Evolutionary conservation across 2,329 filamentous ascomycete genomes (phyloP), one percentile per base, ranked within the genome.

Genomic region (Aureobasidium pullulans): DNA sequence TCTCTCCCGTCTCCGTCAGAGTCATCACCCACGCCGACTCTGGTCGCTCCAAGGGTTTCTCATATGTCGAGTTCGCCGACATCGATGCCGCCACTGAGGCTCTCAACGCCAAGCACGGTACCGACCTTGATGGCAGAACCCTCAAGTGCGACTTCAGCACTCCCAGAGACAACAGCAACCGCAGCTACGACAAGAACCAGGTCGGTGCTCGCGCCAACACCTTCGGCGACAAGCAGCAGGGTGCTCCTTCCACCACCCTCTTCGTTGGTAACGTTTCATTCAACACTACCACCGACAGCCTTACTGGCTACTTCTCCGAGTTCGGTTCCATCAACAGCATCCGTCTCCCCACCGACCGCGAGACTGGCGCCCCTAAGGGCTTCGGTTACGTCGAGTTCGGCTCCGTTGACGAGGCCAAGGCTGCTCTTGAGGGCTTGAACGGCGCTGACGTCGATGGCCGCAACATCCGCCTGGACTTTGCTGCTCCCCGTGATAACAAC

Each of bases 251-350:
- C 72, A 88, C 92, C 66, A 96, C 92, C 43, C 82, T 96, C 62
- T 96, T 94, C 76, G 85, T 96, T 65, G 92, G 91, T 69, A 96
- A 96, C 81, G 79, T 96, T 66, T 86, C 89, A 53, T 96, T 95
- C 77, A 85, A 89, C 64, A 85, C 86, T 68, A 85, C 87, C 69
- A 88, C 95, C 78, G 87, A 92, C 59, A 76, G 79, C 64, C 81
- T 96, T 66, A 81, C 80, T 63, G 83, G 87, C 67, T 85, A 88
- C 72, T 96, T 96, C 79, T 78, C 79, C 68, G 82, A 87, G 66
- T 81, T 86, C 67, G 84, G 84, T 65, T 81, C 79, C 71, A 84
- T 94, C 71, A 83, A 87, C 69, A 88, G 88, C 71, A 84, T 96
- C 68, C 88, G 91, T 70, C 86, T 96, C 63, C 92, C 92, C 54